These are phyloP conservation scores for Pichia cabralensis DNA, from an alignment of 805 yeast species.

Conservation along the genomic window DNA sequence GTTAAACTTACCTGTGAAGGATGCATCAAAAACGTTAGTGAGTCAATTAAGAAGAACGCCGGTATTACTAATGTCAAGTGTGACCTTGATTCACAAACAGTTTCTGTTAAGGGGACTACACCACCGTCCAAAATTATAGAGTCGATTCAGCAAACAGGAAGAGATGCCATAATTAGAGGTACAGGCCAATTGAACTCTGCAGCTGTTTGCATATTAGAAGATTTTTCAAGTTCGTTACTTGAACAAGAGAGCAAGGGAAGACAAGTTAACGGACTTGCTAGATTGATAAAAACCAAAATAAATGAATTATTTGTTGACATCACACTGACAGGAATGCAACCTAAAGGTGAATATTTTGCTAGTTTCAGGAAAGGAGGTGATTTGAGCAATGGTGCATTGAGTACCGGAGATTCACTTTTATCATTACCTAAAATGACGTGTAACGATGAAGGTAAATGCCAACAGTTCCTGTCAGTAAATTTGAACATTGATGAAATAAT, in stretches of 20 bases:
- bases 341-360: conserved; percentile 58
- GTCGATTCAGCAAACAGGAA: conserved; percentile 63
- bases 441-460: conserved; percentile 28
- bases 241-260: no score
- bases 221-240: no score
- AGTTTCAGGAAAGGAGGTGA: conserved; percentile 65
- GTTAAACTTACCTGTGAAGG: conserved; percentile 74
- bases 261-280: conserved; percentile 79
- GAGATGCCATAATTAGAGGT: conserved; percentile 88
- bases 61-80: conserved; percentile 46
- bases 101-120: conserved; percentile 54
- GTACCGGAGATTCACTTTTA: conserved; percentile 46
- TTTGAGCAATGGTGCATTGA: conserved; percentile 59
- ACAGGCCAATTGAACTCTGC: conserved; percentile 82
- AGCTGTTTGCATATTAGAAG: conserved; percentile 83
- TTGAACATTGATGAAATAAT: conserved; percentile 50
- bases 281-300: conserved; percentile 60
- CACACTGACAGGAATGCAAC: conserved; percentile 59
- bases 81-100: conserved; percentile 49
- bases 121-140: conserved; percentile 71
- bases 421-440: conserved; percentile 32
- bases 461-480: conserved; percentile 35
- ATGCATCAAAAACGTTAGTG: conserved; percentile 53
- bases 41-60: conserved; percentile 39
- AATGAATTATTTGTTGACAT: conserved; percentile 59